Percentiles rank a stretch among this genome's conserved stretches.
Evolutionary conservation across 148 eudicot species (phyloP).

Genomic region (Beta vulgaris): DNA sequence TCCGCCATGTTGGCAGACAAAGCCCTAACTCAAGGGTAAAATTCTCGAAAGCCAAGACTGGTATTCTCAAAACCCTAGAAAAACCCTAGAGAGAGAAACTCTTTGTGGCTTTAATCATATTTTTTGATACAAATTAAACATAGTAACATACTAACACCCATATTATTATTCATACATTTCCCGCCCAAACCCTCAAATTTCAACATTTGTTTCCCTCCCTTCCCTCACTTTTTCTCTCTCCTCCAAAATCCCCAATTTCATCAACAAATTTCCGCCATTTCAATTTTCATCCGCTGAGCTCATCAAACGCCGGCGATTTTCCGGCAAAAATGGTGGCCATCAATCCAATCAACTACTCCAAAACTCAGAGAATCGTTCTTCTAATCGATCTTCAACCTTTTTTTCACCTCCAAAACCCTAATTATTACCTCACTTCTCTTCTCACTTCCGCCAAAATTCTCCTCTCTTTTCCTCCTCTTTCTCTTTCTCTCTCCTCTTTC

Average conservation of each 20-base stretch:
- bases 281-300: neutral
- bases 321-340: constrained; percentile 28
- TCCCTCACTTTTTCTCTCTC: neutral
- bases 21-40: no score
- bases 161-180: constrained; percentile 8
- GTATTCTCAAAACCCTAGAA: no score
- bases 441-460: constrained; percentile 38
- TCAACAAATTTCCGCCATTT: constrained; percentile 15
- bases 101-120: no score
- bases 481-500: constrained; percentile 60
- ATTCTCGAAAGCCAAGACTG: no score
- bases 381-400: constrained; percentile 67
- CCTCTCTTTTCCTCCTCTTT: constrained; percentile 48
- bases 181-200: constrained; percentile 25
- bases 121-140: no score
- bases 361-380: constrained; percentile 60
- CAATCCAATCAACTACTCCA: constrained; percentile 31
- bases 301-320: neutral
- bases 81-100: no score
- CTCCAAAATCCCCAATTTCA: constrained; percentile 1
- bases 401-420: constrained; percentile 43
- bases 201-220: neutral
- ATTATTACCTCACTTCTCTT: constrained; percentile 39
- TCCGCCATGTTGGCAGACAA: no score
- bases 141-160: no score